These are phyloP conservation scores for Candida chauliodis DNA, from an alignment of 805 yeast genomes.

Conservation along the genomic window DNA sequence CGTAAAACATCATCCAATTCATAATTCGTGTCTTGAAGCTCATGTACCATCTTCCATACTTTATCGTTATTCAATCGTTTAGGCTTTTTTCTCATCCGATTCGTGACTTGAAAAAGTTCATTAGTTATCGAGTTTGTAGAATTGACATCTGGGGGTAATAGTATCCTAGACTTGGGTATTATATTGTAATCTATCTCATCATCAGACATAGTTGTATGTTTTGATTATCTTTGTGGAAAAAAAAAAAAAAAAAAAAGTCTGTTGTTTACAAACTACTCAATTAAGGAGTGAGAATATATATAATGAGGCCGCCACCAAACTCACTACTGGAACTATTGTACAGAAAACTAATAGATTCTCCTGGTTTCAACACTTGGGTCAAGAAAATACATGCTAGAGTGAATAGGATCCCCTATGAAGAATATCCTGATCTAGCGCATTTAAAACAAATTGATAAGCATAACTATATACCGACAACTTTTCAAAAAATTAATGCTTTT, in stretches of 20 bases:
- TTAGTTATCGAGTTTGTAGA: slow-evolving; percentile 18
- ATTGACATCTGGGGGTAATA: slow-evolving; percentile 10
- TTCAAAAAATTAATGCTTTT: slow-evolving; percentile 61
- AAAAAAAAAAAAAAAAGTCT: not conserved
- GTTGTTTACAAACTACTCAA: slow-evolving; percentile 5
- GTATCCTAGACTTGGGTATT: slow-evolving; percentile 4
- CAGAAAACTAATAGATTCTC: slow-evolving; percentile 49
- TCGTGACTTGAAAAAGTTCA: slow-evolving; percentile 32
- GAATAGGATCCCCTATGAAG: slow-evolving; percentile 53
- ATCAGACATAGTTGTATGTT: slow-evolving; percentile 5
- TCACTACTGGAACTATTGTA: slow-evolving; percentile 48
- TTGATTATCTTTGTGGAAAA: slow-evolving; percentile 1
- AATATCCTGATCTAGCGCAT: slow-evolving; percentile 15
- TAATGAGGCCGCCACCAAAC: slow-evolving; percentile 16
- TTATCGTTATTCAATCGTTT: slow-evolving; percentile 30
- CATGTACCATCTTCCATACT: slow-evolving; percentile 32
- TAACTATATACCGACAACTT: slow-evolving; percentile 45
- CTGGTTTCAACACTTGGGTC: slow-evolving; percentile 61
- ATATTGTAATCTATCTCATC: slow-evolving; percentile 5
- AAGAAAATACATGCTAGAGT: slow-evolving; percentile 57
- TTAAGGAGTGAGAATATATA: not conserved
- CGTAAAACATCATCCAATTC: slow-evolving; percentile 34
- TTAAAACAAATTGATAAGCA: slow-evolving; percentile 20
- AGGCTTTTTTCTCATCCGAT: slow-evolving; percentile 4
- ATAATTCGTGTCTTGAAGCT: slow-evolving; percentile 20